Base-by-base conservation (phyloP, 2,329 filamentous ascomycete genomes). In the Aspergillus amoenus region DNA sequence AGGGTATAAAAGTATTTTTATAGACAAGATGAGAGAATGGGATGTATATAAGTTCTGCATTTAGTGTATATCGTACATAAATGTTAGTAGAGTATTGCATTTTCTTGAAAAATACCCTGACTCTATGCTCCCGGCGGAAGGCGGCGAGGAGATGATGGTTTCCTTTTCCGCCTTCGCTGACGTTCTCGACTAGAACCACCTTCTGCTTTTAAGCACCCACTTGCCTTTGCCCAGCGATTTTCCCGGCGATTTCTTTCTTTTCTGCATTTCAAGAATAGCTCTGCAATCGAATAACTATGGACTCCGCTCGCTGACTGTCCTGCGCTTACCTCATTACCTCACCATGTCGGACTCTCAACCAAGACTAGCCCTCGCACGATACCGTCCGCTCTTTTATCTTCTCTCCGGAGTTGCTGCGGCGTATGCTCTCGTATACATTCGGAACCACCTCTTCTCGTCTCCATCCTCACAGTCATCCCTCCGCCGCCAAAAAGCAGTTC, bases 381-480 rank as follows among this genome's bases (percentile, higher is more conserved):
- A 77, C 54, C 74, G 74, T 50, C 75, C 75, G 24, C 63, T 72
- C 32, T 64, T 78, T 22, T 76, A 75, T 64, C 64, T 77, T n/a
- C 66, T 76, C 40, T 73, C 75, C 39, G 76, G 76, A 9, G 68
- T 76, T 40, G 73, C 72, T 41, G 73, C 74, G 34, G 71, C 76
- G 15, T 77, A 75, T 57, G 75, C 74, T n/a, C 61, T 78, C 39
- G 65, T 76, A 13, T 74, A 76, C 41, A 69, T 76, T 22, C 73
- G 71, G 53, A 73, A 70, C 54, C 66, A 70, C 47, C 53, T 75
- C 41, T 32, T 67, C 21, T 63, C 67, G 4, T 52, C 68, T 6
- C 63, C 64, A 5, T 44, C 67, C n/a, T 55, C 67, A 4, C 63
- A 68, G 39, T 48, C 66, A 11, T 57, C 69, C 5, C 67, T 77